Evolutionary conservation across 2,329 filamentous ascomycete genomes (phyloP).

Genomic region (Fusarium vanettenii): DNA sequence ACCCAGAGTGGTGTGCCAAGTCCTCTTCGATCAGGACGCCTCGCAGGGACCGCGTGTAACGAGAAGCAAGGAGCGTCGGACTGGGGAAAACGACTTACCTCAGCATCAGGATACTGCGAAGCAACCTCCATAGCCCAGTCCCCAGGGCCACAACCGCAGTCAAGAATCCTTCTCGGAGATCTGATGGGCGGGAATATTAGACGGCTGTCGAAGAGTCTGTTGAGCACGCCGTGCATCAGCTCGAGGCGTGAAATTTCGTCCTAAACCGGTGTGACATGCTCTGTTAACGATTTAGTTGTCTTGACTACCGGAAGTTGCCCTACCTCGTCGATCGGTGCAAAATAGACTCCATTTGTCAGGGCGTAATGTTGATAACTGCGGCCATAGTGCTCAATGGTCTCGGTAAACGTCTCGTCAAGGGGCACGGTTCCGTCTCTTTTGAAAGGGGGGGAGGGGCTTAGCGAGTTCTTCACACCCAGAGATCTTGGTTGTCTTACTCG

Average conservation of each 20-base stretch:
- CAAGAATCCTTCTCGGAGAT: constrained; percentile 69
- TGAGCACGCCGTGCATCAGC: constrained; percentile 71
- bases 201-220: constrained; percentile 72
- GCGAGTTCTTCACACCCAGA: constrained; percentile 21
- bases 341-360: constrained; percentile 72
- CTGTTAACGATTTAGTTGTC: constrained; percentile 1
- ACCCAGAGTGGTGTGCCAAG: neutral
- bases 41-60: neutral
- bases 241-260: constrained; percentile 75
- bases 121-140: constrained; percentile 79
- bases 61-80: neutral
- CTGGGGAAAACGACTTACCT: constrained; percentile 59
- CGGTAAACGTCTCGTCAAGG: constrained; percentile 68
- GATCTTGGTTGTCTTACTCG: constrained; percentile 44
- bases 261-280: constrained; percentile 54
- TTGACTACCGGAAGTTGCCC: constrained; percentile 10
- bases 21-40: neutral
- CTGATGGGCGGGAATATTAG: constrained; percentile 77
- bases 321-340: constrained; percentile 79
- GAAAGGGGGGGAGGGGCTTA: constrained; percentile 34
- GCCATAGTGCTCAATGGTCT: constrained; percentile 70
- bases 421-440: constrained; percentile 61
- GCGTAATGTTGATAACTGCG: constrained; percentile 76
- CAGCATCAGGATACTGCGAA: constrained; percentile 69
- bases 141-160: constrained; percentile 79